Evolutionary conservation across 2,329 filamentous ascomycete species (phyloP).

Genomic region (Microascus cirrosus): DNA sequence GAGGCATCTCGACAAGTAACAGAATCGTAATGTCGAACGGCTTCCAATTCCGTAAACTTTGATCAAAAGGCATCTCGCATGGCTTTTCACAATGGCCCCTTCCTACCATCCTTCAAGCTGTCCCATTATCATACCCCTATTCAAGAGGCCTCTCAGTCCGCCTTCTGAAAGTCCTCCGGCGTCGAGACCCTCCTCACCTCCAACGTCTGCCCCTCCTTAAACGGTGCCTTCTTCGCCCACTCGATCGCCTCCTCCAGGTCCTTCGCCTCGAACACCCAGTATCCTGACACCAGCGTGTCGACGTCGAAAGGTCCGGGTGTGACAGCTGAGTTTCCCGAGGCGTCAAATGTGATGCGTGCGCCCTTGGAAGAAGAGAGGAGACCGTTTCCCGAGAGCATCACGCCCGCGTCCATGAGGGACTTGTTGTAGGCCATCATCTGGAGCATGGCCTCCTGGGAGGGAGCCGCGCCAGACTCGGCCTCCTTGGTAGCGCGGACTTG

Average conservation of each 20-base stretch:
- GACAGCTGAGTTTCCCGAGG: slow-evolving; percentile 9
- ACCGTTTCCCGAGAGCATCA: slow-evolving; percentile 16
- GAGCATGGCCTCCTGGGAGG: slow-evolving; percentile 12
- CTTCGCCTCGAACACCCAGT: slow-evolving; percentile 18
- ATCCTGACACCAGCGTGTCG: slow-evolving; percentile 16
- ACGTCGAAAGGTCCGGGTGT: slow-evolving; percentile 18
- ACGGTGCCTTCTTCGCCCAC: slow-evolving; percentile 19
- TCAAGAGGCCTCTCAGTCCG: neutral
- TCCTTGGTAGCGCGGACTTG: slow-evolving; percentile 16
- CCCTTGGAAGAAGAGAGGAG: slow-evolving; percentile 14
- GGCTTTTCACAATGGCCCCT: too few species aligned
- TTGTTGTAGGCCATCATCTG: slow-evolving; percentile 17
- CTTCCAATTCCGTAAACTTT: too few species aligned
- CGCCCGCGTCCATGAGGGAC: slow-evolving; percentile 13
- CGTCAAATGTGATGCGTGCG: slow-evolving; percentile 15
- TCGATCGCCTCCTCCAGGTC: slow-evolving; percentile 16
- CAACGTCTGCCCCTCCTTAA: slow-evolving; percentile 14
- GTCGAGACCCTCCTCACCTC: slow-evolving; percentile 13
- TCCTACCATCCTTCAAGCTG: too few species aligned
- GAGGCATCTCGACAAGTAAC: too few species aligned
- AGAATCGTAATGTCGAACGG: too few species aligned
- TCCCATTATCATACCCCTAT: too few species aligned
- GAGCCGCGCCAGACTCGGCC: slow-evolving; percentile 10
- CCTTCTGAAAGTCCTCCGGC: slow-evolving; percentile 8
- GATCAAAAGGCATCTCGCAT: too few species aligned